A percentile compares a stretch with the other conserved stretches of the same genome.
phyloP scores from a whole-genome alignment of 371 early-diverging fungal genomes.

The Batkoa obscura region DNA sequence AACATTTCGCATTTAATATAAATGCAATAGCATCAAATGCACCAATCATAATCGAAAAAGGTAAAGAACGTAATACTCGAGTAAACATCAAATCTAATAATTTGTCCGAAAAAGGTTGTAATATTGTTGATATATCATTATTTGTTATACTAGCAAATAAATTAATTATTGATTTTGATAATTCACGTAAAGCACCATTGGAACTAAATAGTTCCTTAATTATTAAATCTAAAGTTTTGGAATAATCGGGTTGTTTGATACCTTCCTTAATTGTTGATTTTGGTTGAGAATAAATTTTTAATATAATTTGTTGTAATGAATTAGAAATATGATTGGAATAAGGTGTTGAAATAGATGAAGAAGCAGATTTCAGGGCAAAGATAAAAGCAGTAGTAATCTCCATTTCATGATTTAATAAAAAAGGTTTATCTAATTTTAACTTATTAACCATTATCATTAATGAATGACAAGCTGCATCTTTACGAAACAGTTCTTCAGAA shows the following conservation, averaged over 20 bases:
- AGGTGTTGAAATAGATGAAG: constrained; percentile 55
- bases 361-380: constrained; percentile 82
- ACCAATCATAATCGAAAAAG: constrained; percentile 93
- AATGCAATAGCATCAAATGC: constrained; percentile 95
- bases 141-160: constrained; percentile 59
- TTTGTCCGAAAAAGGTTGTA: constrained; percentile 67
- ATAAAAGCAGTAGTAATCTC: constrained; percentile 83
- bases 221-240: constrained; percentile 46
- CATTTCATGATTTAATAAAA: constrained; percentile 82
- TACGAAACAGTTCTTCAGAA: constrained; percentile 61
- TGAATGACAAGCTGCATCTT: constrained; percentile 77
- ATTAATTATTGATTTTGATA: constrained; percentile 64
- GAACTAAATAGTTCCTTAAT: constrained; percentile 84
- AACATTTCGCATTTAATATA: constrained; percentile 75
- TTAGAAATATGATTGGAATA: constrained; percentile 58
- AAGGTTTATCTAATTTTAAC: constrained; percentile 61
- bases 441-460: constrained; percentile 63
- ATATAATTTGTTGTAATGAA: constrained; percentile 55
- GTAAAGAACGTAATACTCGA: constrained; percentile 88
- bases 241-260: constrained; percentile 28
- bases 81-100: constrained; percentile 88
- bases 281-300: constrained; percentile 43
- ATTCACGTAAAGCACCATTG: constrained; percentile 72
- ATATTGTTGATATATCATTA: constrained; percentile 59
- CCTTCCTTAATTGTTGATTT: constrained; percentile 13